Base-by-base conservation (phyloP, 2,329 filamentous ascomycete genomes). In the Blastomyces emzantsi region DNA sequence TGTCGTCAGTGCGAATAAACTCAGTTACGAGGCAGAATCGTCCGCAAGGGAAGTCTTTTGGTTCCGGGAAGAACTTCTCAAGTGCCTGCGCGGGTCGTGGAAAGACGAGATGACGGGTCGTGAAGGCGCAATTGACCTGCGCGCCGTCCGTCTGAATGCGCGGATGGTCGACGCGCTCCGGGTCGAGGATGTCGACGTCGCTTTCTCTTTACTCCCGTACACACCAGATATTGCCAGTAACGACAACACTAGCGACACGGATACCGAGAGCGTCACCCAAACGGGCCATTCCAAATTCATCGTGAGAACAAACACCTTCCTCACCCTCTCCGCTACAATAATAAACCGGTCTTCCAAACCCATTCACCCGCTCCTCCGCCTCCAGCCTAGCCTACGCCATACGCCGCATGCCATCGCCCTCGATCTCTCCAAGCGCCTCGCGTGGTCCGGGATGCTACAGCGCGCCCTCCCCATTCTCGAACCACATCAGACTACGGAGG, bases 371-470 rank as follows among this genome's bases (percentile, higher is more conserved):
- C 79, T 95, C 0, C 79, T 96, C 52, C 84, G 92, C 47, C 78
- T 96, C 17, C 85, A 92, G 73, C 92, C 92, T 0, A 84, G 87
- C 60, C 82, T 96, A 19, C 84, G 89, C 55, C 85, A 92, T 70
- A 85, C 92, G 19, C 84, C 89, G 0, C 81, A 84, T 60, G 86
- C 85, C 65, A 81, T 90, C 17, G 89, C 90, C 2, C 83, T 96
- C 19, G 92, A 96, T 73, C 85, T 93, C 63, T 89, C 89, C 52
- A 87, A 90, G 71, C 90, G 91, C 67, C 83, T 96, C 62, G 87
- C 87, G 1, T 94, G 90, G 87, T 93, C 91, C 67, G 92, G 92
- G 1, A 87, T 89, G 39, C 76, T 96, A 64, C 92, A 97, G 76
- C 87, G 87, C 70, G 81, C 84, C 1, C 77, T 96, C 0, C 86